phyloP scores from a whole-genome alignment of 192 early-diverging fungal species.

The Lobosporangium transversale region DNA sequence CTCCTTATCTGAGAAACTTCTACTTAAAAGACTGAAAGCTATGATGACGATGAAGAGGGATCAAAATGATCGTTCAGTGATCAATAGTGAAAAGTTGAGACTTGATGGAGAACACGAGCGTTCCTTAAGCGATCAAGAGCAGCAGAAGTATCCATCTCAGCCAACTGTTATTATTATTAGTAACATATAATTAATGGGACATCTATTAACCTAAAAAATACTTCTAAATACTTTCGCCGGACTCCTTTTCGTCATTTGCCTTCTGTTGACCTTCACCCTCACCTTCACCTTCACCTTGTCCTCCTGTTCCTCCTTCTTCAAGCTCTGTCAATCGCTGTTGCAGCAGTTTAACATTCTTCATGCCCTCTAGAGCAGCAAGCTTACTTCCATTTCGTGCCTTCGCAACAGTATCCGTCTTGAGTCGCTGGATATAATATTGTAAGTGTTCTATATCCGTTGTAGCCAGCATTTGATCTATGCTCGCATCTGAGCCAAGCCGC shows the following conservation, averaged over 20 bases:
- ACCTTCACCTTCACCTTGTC: neutral
- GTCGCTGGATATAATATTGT: slow-evolving; percentile 32
- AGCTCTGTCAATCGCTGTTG: slow-evolving; percentile 31
- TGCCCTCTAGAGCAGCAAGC: slow-evolving; percentile 37
- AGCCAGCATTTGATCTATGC: slow-evolving; percentile 30
- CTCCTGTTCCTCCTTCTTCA: slow-evolving; percentile 11
- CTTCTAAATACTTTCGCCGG: neutral
- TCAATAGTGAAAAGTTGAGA: slow-evolving; percentile 22
- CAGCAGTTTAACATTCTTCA: slow-evolving; percentile 48
- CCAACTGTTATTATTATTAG: too few relatives aligned
- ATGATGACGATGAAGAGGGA: slow-evolving; percentile 18
- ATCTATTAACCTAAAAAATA: neutral
- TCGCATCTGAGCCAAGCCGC: slow-evolving; percentile 23
- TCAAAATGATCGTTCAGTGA: slow-evolving; percentile 2
- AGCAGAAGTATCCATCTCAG: too few relatives aligned
- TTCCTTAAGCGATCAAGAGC: too few relatives aligned
- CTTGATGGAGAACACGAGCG: neutral
- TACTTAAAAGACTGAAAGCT: slow-evolving; percentile 54
- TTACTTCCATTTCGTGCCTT: slow-evolving; percentile 39
- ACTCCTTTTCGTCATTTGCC: neutral
- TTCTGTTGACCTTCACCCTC: neutral
- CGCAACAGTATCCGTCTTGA: slow-evolving; percentile 49
- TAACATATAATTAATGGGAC: neutral
- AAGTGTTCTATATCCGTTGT: slow-evolving; percentile 16
- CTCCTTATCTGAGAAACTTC: slow-evolving; percentile 48